A percentile compares a stretch with the other conserved stretches of the same genome.
Evolutionary conservation across 352 stramenopile species (phyloP).

Genomic region (Pythium phragmitis): DNA sequence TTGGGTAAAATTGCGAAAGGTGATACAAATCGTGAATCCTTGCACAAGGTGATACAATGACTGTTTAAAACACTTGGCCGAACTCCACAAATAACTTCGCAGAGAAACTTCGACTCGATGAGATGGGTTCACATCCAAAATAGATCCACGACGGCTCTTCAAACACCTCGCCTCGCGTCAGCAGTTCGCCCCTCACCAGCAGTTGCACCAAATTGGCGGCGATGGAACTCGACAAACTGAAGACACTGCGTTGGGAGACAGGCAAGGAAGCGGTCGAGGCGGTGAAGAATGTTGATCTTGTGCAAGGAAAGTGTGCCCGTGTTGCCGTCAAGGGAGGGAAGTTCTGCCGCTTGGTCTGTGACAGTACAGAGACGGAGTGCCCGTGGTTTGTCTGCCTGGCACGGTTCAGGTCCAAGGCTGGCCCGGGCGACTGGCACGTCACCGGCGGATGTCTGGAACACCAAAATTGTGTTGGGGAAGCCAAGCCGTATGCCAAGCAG

Average conservation of each 20-base stretch:
- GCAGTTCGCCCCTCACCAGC: background rate
- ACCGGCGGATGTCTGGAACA: no score
- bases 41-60: background rate
- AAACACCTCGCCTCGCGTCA: background rate
- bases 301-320: conserved; percentile 4
- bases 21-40: background rate
- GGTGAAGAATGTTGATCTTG: conserved; percentile 1
- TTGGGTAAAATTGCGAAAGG: background rate
- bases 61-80: background rate
- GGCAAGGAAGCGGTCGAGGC: conserved; percentile 8
- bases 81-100: conserved; percentile 4
- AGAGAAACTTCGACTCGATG: background rate
- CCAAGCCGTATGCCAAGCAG: no score
- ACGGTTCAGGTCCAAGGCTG: no score
- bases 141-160: background rate
- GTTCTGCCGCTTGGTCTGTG: background rate
- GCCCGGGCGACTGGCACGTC: no score
- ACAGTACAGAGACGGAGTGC: background rate
- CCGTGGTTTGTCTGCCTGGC: conserved; percentile 2
- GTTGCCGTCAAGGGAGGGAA: background rate
- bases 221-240: background rate
- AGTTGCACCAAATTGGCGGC: background rate
- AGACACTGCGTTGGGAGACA: background rate
- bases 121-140: background rate
- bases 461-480: no score